Conservation (phyloP, 2,329 filamentous ascomycete species). For the Aureobasidium mangrovei region DNA sequence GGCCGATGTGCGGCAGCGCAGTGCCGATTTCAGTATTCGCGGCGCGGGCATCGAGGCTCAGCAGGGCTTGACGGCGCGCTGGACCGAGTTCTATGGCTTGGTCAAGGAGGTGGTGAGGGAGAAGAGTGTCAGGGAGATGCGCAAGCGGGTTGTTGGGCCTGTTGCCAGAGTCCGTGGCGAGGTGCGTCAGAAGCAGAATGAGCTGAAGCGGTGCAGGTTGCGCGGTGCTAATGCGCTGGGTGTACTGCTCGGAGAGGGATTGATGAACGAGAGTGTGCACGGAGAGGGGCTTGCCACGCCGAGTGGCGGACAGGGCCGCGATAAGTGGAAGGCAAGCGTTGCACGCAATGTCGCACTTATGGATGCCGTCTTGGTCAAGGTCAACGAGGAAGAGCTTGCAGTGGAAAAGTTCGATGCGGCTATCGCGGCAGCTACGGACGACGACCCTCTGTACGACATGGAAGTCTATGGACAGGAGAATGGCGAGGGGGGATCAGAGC, state of each 20-base stretch:
- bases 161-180: slow-evolving; percentile 67
- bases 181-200: slow-evolving; percentile 63
- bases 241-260: slow-evolving; percentile 75
- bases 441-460: slow-evolving; percentile 38
- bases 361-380: slow-evolving; percentile 71
- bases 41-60: slow-evolving; percentile 24
- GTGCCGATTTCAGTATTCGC: slow-evolving; percentile 19
- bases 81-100: slow-evolving; percentile 61
- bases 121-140: slow-evolving; percentile 61
- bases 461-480: slow-evolving; percentile 30
- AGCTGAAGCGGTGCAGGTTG: slow-evolving; percentile 63
- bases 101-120: slow-evolving; percentile 68
- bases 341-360: slow-evolving; percentile 76
- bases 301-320: slow-evolving; percentile 21
- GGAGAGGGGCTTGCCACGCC: slow-evolving; percentile 26
- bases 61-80: slow-evolving; percentile 23
- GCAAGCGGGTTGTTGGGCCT: slow-evolving; percentile 65
- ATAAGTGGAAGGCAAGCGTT: slow-evolving; percentile 64
- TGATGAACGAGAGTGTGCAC: slow-evolving; percentile 46
- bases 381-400: slow-evolving; percentile 51
- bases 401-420: slow-evolving; percentile 47
- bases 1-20: slow-evolving; percentile 44
- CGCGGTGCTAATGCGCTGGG: slow-evolving; percentile 81
- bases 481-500: slow-evolving; percentile 19
- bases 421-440: slow-evolving; percentile 48